Base-by-base conservation (phyloP, 2,329 filamentous ascomycete species). In the Diaporthe eres region DNA sequence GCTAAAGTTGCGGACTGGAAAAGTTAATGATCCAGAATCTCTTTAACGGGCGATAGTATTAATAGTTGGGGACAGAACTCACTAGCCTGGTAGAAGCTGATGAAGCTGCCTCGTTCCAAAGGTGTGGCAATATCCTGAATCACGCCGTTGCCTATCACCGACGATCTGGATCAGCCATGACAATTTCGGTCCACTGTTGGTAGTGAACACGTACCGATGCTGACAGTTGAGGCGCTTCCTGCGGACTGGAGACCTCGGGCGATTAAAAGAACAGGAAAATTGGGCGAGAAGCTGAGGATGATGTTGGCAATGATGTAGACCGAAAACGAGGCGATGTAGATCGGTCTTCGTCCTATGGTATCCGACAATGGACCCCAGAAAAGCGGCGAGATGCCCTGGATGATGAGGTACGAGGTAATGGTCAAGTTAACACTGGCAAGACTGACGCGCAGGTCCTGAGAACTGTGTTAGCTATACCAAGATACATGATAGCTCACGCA, bases 351-450 rank as follows among this genome's bases (percentile, higher is more conserved):
- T 0, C 88, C 88, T 12, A 85, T 77, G 0, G 82, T 82, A 77
- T 90, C 88, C 0, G 87, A 87, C 6, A 90, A 80, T 0, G 87
- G 84, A 9, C 85, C 86, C 85, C 86, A 89, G 67, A 90, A 82
- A 5, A 85, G 82, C 0, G 88, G 88, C 4, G 87, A 85, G 22
- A 90, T 80, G 7, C 87, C 89, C 80, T 90, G 88, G 5, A 89
- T 81, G 68, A 89, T 82, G 80, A 88, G 86, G 77, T 90, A 90
- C 7, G 84, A 81, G 0, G 86, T 70, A 9, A 88, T 83, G 7
- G 85, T 87, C 19, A 87, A 79, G 61, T 82, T 83, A 17, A 87
- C 81, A 39, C 78, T 71, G 12, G 77, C 77, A 0, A 81, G 37
- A 67, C 80, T 84, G 13, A 84, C 80, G 19, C 78, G 42, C 2